phyloP scores from a whole-genome alignment of 176 grass and related monocot species.

The Chloris gayana region DNA sequence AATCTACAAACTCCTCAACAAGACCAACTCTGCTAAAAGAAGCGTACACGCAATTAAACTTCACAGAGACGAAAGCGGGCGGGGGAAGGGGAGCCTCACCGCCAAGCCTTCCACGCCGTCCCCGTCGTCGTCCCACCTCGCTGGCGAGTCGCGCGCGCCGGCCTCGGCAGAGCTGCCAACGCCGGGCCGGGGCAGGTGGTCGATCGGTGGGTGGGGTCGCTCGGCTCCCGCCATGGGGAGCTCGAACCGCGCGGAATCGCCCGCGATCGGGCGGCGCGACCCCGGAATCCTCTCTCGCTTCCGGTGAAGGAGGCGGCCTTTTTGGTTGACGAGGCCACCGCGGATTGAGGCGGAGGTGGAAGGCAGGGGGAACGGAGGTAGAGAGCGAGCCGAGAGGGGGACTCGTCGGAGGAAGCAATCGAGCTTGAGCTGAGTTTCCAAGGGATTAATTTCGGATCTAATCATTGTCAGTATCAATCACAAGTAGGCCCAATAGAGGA shows the following conservation, averaged over 20 bases:
- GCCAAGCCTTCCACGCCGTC: conserved; percentile 29
- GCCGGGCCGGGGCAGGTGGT: conserved; percentile 5
- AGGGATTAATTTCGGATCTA: background rate
- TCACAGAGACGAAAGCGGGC: conserved; percentile 15
- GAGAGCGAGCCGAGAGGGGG: conserved; percentile 1
- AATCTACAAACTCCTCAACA: conserved; percentile 8
- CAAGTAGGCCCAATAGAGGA: background rate
- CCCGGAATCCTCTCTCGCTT: background rate
- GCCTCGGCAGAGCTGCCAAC: background rate
- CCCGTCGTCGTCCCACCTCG: conserved; percentile 38
- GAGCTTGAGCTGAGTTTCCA: background rate
- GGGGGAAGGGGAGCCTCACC: conserved; percentile 12
- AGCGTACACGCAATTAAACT: conserved; percentile 42
- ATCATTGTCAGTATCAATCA: background rate
- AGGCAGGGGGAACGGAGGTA: no score
- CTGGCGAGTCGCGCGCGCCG: background rate
- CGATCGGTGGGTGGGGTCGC: background rate
- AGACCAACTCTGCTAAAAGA: background rate
- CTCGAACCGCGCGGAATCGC: background rate
- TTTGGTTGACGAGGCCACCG: background rate
- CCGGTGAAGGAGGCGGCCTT: conserved; percentile 3
- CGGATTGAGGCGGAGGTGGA: conserved; percentile 16
- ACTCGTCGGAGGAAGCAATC: background rate
- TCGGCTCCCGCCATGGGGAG: conserved; percentile 41
- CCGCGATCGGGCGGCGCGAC: conserved; percentile 7